Conservation (phyloP, 1,284 basidiomycete species). For the Papiliotrema laurentii region DNA sequence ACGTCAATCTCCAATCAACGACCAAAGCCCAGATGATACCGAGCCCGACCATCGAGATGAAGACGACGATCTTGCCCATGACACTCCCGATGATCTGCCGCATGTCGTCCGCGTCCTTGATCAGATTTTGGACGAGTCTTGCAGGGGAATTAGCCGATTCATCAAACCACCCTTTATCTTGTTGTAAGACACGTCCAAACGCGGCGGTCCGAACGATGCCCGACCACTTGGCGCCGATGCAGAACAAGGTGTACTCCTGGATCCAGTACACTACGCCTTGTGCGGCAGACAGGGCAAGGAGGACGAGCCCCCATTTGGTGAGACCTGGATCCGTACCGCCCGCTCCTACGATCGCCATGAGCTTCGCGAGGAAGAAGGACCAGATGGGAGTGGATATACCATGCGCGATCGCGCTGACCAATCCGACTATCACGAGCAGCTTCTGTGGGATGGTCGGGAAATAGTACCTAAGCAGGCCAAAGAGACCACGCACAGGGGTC, state of each 20-base stretch:
- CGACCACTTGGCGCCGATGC: conserved; percentile 70
- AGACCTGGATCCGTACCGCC: conserved; percentile 63
- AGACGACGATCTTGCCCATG: conserved; percentile 66
- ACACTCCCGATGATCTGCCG: conserved; percentile 71
- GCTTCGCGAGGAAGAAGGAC: conserved; percentile 77
- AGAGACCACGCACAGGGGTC: conserved; percentile 34
- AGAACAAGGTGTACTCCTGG: conserved; percentile 75
- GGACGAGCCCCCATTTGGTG: conserved; percentile 49
- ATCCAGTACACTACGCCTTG: conserved; percentile 70
- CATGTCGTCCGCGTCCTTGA: conserved; percentile 91
- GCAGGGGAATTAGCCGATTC: conserved; percentile 59
- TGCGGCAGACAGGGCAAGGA: conserved; percentile 65
- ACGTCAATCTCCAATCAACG: conserved; percentile 86
- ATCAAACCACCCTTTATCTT: conserved; percentile 93
- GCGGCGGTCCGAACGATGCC: conserved; percentile 60
- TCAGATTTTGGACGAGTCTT: conserved; percentile 68
- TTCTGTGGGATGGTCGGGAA: conserved; percentile 75
- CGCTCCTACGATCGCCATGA: conserved; percentile 72
- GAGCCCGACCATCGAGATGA: conserved; percentile 72
- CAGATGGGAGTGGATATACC: conserved; percentile 87
- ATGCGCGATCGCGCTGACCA: conserved; percentile 61
- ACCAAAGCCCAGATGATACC: conserved; percentile 84
- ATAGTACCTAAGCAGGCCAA: conserved; percentile 56
- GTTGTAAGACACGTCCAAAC: conserved; percentile 62
- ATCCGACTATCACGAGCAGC: conserved; percentile 61